Evolutionary conservation across 1,284 basidiomycete species (phyloP), one percentile per base, ranked within the genome.

Genomic region (Ustilago cynodontis): DNA sequence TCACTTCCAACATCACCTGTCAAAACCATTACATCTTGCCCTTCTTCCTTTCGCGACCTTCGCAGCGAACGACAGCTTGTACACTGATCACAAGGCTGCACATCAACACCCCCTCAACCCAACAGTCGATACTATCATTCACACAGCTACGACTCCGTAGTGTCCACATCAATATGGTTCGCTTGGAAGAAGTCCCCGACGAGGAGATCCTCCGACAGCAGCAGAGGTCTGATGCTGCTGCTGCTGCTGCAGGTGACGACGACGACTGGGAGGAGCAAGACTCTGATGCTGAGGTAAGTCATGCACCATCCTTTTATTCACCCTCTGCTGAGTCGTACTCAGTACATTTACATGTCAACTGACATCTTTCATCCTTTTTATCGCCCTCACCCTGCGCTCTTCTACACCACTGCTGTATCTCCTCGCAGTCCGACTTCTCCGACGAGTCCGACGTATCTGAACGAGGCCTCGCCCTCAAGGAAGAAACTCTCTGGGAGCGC

Each of bases 401-500:
- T 33, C 31, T 33, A n/a, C n/a, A n/a, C n/a, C n/a, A n/a, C 41
- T 31, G 5, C 54, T 6, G 11, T 9, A 49, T 4, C 7, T 7
- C 20, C 16, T 20, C 20, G 18, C 55, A 77, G 74, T 77, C 74
- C n/a, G 75, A 79, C 43, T 71, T 79, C 60, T 81, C 77, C 1
- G 77, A 81, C 63, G 77, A 81, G 52, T 78, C 77, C 10, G 79
- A 81, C 2, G 82, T 84, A 8, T 66, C 72, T 6, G 82, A 84
- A 67, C 79, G 80, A 37, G 82, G 78, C 24, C 64, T 84, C 14
- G 64, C 76, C 4, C 43, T 83, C 9, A 59, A 65, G 31, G 60
- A 81, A 37, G 96, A 99, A 88, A 90, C 94, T n/a, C 79, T 98
- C 79, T 89, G 91, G 82, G 94, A 98, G 88, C 93, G 96, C 69